These are phyloP conservation scores for Helianthus tuberosus DNA, from an alignment of 129 eudicot species.

Conservation along the genomic window DNA sequence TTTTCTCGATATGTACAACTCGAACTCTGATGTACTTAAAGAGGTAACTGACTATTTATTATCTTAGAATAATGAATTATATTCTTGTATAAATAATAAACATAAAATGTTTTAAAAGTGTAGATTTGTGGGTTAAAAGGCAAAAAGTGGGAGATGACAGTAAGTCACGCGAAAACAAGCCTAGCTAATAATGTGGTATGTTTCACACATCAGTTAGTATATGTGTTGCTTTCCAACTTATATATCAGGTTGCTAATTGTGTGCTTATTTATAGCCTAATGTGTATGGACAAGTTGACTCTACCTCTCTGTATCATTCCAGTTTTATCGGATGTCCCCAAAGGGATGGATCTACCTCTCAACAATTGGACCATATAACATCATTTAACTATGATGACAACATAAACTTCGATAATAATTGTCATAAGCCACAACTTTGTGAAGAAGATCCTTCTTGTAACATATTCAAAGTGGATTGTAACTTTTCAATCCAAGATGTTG, in stretches of 20 bases:
- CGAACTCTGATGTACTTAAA: conserved; percentile 28
- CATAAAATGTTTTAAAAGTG: not conserved
- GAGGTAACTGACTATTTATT: conserved; percentile 19
- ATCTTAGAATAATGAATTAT: not conserved
- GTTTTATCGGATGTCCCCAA: no score
- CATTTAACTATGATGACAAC: not conserved
- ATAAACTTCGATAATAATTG: conserved; percentile 1
- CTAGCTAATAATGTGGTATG: not conserved
- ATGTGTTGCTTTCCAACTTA: not conserved
- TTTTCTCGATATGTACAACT: conserved; percentile 27
- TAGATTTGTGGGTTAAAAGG: conserved; percentile 24
- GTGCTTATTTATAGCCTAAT: conserved; percentile 8
- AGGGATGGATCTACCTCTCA: conserved; percentile 23
- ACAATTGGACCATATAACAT: not conserved
- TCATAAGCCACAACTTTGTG: conserved; percentile 20
- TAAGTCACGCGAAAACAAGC: conserved; percentile 40
- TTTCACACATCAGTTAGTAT: not conserved
- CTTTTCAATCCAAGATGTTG: conserved; percentile 3
- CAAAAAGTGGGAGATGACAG: conserved; percentile 31
- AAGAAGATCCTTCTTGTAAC: not conserved
- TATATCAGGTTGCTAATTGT: not conserved
- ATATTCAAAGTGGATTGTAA: not conserved
- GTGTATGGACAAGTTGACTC: conserved; percentile 6
- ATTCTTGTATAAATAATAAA: not conserved
- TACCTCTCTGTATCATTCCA: not conserved